These are phyloP conservation scores for Aspergillus sclerotiicarbonarius DNA, from an alignment of 495 filamentous ascomycete genomes.

Conservation along the genomic window DNA sequence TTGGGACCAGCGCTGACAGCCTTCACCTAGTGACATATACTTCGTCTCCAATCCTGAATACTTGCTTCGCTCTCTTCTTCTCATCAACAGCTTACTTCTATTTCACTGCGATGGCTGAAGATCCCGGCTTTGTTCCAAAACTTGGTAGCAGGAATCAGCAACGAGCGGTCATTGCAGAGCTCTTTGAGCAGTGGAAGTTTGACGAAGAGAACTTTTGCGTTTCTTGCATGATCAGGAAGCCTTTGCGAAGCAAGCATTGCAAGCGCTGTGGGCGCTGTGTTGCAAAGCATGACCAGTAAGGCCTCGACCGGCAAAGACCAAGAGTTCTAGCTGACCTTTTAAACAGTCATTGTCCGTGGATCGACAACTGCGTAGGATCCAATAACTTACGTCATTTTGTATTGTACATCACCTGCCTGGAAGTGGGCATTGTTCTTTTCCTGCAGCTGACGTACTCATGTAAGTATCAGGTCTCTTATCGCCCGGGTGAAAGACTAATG, in stretches of 20 bases:
- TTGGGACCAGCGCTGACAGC: slow-evolving; percentile 6
- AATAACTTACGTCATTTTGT: slow-evolving; percentile 97
- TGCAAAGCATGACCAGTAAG: slow-evolving; percentile 96
- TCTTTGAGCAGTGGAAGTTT: slow-evolving; percentile 81
- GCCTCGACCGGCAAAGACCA: slow-evolving; percentile 3
- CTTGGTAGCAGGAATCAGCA: slow-evolving; percentile 82
- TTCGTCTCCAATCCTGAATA: slow-evolving; percentile 65
- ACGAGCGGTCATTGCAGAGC: slow-evolving; percentile 79
- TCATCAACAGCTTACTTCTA: slow-evolving; percentile 81
- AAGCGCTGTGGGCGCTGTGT: slow-evolving; percentile 86
- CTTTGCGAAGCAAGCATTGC: slow-evolving; percentile 93
- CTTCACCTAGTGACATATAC: slow-evolving; percentile 56
- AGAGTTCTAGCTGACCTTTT: slow-evolving; percentile 37
- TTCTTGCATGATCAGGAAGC: slow-evolving; percentile 87
- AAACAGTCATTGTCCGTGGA: slow-evolving; percentile 91
- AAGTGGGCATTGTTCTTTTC: slow-evolving; percentile 69
- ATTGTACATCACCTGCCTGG: slow-evolving; percentile 75
- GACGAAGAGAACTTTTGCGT: slow-evolving; percentile 94
- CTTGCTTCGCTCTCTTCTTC: slow-evolving; percentile 65
- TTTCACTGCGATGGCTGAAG: slow-evolving; percentile 73
- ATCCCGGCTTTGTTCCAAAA: slow-evolving; percentile 95
- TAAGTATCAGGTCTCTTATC: slow-evolving; percentile 35
- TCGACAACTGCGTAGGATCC: slow-evolving; percentile 89
- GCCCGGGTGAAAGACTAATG: slow-evolving; percentile 17
- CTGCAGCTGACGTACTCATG: slow-evolving; percentile 51